phyloP scores from a whole-genome alignment of 2,329 filamentous ascomycete species.

The Gnomoniopsis sp. region DNA sequence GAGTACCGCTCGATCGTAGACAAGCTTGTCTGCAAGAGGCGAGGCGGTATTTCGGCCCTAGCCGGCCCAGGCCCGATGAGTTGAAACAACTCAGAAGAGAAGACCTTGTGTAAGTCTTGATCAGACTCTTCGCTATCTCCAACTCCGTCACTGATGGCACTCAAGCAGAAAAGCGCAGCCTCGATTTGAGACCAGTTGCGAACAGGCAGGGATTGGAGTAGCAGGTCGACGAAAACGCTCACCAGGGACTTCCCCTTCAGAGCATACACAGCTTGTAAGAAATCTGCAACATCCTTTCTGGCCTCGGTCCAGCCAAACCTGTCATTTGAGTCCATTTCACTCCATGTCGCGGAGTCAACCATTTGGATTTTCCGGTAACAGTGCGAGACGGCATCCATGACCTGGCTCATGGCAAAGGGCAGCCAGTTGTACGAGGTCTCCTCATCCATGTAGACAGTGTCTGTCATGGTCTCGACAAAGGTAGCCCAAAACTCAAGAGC shows the following conservation, averaged over 20 bases:
- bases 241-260: conserved; percentile 55
- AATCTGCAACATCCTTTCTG: conserved; percentile 74
- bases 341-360: conserved; percentile 54
- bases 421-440: conserved; percentile 52
- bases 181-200: conserved; percentile 59
- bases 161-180: conserved; percentile 60
- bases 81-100: conserved; percentile 56
- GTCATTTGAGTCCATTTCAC: conserved; percentile 67
- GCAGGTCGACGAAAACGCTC: conserved; percentile 53
- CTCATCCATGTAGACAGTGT: conserved; percentile 51
- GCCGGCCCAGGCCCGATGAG: conserved; percentile 47
- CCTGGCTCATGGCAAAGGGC: conserved; percentile 51
- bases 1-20: conserved; percentile 70
- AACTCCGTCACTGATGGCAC: conserved; percentile 64
- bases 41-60: conserved; percentile 48
- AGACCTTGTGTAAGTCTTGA: conserved; percentile 56
- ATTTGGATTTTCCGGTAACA: conserved; percentile 69
- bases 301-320: conserved; percentile 67
- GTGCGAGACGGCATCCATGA: conserved; percentile 62
- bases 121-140: conserved; percentile 57
- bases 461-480: conserved; percentile 67
- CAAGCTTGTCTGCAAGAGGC: conserved; percentile 66
- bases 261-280: conserved; percentile 69
- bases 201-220: conserved; percentile 45
- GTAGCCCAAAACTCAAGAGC: conserved; percentile 79